A percentile compares a stretch with the other conserved stretches of the same genome.
Evolutionary conservation across 805 yeast genomes (phyloP).

Genomic region (Ogataea nitratoaversa): DNA sequence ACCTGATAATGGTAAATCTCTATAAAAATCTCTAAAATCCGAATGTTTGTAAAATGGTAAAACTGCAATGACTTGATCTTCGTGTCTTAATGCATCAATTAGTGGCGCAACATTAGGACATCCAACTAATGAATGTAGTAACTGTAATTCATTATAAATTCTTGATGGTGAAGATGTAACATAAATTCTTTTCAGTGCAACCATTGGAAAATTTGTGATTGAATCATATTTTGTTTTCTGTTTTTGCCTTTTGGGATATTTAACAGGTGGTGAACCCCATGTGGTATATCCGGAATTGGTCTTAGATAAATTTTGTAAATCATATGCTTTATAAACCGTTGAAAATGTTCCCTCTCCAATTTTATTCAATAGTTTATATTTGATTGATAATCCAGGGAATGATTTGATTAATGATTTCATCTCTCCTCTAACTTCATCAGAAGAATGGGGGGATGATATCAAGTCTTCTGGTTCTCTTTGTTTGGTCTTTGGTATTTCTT

Average conservation of each 20-base stretch:
- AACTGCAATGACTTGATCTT: conserved; percentile 91
- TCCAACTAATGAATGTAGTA: conserved; percentile 65
- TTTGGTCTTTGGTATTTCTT: background rate
- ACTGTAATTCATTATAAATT: conserved; percentile 79
- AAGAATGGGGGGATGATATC: background rate
- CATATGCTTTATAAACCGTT: conserved; percentile 59
- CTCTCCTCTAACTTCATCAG: conserved; percentile 32
- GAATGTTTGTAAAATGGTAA: conserved; percentile 88
- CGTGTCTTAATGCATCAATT: conserved; percentile 78
- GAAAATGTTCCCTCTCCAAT: conserved; percentile 86
- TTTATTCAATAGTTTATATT: conserved; percentile 39
- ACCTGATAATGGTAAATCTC: conserved; percentile 75
- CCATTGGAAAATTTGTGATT: conserved; percentile 40
- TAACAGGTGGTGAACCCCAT: conserved; percentile 30
- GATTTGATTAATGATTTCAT: conserved; percentile 23
- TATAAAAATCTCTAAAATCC: conserved; percentile 82
- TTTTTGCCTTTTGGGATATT: conserved; percentile 13
- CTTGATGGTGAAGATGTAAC: conserved; percentile 94
- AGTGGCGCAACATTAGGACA: conserved; percentile 80
- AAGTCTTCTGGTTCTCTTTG: conserved; percentile 2
- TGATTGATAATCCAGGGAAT: conserved; percentile 28
- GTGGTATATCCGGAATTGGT: conserved; percentile 20
- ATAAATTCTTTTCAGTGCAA: conserved; percentile 89
- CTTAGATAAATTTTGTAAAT: conserved; percentile 25
- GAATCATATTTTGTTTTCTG: background rate